These are phyloP conservation scores for Rugonectria rugulosa DNA, from an alignment of 2,329 filamentous ascomycete genomes.

Conservation along the genomic window DNA sequence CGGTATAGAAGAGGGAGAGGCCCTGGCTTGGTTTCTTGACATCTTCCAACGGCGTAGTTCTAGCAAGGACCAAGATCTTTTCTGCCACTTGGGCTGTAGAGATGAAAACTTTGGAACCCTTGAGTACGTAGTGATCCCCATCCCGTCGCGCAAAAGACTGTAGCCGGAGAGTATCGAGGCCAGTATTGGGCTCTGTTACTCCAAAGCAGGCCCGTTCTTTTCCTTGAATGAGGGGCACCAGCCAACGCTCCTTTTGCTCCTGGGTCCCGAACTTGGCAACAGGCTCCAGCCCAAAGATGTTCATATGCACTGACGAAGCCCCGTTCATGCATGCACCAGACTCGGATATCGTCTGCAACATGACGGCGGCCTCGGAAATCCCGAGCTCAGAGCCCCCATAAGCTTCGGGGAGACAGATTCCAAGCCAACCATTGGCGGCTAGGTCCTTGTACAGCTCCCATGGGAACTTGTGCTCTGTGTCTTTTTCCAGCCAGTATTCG, in stretches of 20 bases:
- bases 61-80: constrained; percentile 16
- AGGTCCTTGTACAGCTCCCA: constrained; percentile 18
- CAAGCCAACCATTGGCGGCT: constrained; percentile 20
- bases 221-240: constrained; percentile 12
- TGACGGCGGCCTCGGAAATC: constrained; percentile 14
- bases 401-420: constrained; percentile 15
- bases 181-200: constrained; percentile 73
- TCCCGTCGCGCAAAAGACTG: constrained; percentile 6
- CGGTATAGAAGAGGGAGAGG: constrained; percentile 18
- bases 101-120: constrained; percentile 20
- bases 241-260: constrained; percentile 14
- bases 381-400: constrained; percentile 18
- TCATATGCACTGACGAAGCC: constrained; percentile 24
- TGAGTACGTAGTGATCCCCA: constrained; percentile 9
- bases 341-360: constrained; percentile 24
- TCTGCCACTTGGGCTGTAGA: constrained; percentile 21
- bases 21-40: constrained; percentile 18
- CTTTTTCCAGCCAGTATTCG: constrained; percentile 18
- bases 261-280: constrained; percentile 20
- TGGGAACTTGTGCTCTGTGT: constrained; percentile 17
- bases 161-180: constrained; percentile 18
- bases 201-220: constrained; percentile 22
- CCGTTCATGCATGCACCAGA: constrained; percentile 21
- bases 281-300: constrained; percentile 24
- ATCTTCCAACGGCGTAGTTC: constrained; percentile 15